Conservation (phyloP, 1,284 basidiomycete genomes). For the Pseudozyma sp. region DNA sequence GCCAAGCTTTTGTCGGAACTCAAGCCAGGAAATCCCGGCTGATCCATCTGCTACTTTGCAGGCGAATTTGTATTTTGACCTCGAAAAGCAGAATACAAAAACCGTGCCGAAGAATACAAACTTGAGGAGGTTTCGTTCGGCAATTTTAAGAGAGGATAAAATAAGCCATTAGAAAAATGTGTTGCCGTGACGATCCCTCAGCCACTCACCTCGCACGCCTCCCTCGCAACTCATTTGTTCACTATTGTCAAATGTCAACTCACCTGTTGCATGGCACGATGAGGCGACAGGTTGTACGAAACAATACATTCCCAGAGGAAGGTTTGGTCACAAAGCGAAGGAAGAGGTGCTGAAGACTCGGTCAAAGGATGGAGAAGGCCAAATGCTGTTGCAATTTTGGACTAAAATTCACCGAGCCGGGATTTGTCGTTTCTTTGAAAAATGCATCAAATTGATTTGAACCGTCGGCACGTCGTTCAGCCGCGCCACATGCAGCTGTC, state of each 20-base stretch:
- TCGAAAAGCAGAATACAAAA: background rate
- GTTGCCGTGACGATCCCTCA: too few relatives aligned
- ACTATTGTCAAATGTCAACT: too few relatives aligned
- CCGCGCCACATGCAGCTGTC: too few relatives aligned
- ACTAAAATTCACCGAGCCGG: background rate
- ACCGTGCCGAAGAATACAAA: constrained; percentile 8
- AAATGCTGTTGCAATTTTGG: background rate
- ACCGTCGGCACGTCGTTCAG: constrained; percentile 21
- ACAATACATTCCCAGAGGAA: background rate
- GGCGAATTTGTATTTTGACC: background rate
- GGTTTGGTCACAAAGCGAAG: background rate
- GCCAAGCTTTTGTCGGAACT: too few relatives aligned
- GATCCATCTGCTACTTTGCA: too few relatives aligned
- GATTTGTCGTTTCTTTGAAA: background rate
- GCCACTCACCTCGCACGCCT: too few relatives aligned
- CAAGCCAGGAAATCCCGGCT: too few relatives aligned
- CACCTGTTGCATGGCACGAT: too few relatives aligned
- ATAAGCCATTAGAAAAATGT: too few relatives aligned
- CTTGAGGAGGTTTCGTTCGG: background rate
- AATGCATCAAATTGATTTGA: constrained; percentile 1
- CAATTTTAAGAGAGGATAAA: background rate
- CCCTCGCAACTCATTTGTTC: too few relatives aligned
- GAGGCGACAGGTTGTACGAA: too few relatives aligned
- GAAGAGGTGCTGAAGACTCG: background rate
- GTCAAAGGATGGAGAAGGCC: background rate